Conservation (phyloP, 164 flowering plant genomes). For the Annona squamosa region DNA sequence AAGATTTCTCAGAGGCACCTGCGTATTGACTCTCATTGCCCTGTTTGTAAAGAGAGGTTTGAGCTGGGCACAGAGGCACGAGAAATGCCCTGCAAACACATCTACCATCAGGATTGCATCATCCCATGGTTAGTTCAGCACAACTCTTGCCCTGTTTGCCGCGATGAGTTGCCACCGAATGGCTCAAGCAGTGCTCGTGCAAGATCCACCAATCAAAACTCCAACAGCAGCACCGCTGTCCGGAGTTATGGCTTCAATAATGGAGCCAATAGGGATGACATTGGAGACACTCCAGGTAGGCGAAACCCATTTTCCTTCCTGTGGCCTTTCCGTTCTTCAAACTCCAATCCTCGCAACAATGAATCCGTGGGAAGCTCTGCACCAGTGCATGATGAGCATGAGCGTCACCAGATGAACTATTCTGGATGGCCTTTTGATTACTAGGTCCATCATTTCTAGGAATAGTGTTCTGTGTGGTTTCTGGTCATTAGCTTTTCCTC, state of each 20-base stretch:
- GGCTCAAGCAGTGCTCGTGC: conserved; percentile 23
- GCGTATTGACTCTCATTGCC: conserved; percentile 60
- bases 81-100: conserved; percentile 72
- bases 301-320: conserved; percentile 47
- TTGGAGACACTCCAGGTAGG: conserved; percentile 35
- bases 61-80: conserved; percentile 62
- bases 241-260: conserved; percentile 21
- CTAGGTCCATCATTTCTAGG: not conserved
- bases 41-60: conserved; percentile 73
- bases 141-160: conserved; percentile 83
- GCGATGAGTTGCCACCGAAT: conserved; percentile 47
- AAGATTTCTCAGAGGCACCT: conserved; percentile 60
- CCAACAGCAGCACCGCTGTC: conserved; percentile 13
- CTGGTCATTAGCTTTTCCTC: not conserved
- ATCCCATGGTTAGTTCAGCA: conserved; percentile 78
- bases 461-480: not conserved
- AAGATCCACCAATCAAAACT: conserved; percentile 17
- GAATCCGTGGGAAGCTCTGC: conserved; percentile 38
- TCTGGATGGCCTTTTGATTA: conserved; percentile 50
- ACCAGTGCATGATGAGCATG: conserved; percentile 19
- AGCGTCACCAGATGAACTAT: conserved; percentile 30
- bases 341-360: conserved; percentile 23
- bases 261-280: conserved; percentile 17
- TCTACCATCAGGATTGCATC: conserved; percentile 73
- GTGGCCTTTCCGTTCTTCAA: conserved; percentile 73